Evolutionary conservation across 2,329 filamentous ascomycete species (phyloP).

Genomic region (Myriosclerotinia scirpicola): DNA sequence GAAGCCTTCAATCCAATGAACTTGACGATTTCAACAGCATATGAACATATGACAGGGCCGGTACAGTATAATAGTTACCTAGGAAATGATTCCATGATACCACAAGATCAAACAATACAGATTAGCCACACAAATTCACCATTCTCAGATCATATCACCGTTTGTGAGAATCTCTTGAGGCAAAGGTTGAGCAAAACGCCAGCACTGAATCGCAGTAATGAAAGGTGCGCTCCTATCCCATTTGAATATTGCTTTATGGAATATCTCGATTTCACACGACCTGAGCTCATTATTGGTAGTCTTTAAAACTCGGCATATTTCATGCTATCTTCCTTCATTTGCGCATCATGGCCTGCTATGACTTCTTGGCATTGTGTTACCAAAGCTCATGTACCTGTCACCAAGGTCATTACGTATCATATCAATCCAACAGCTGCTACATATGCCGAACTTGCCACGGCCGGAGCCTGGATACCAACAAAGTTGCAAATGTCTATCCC

Average conservation of each 20-base stretch:
- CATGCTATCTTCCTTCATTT: constrained; percentile 21
- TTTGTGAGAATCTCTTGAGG: constrained; percentile 16
- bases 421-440: constrained; percentile 17
- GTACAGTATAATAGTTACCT: constrained; percentile 15
- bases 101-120: constrained; percentile 2
- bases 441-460: constrained; percentile 8
- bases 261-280: not conserved
- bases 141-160: constrained; percentile 19
- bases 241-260: not conserved
- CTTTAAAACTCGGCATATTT: constrained; percentile 12
- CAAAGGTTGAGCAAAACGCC: not conserved
- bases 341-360: constrained; percentile 9
- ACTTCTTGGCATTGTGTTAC: constrained; percentile 19
- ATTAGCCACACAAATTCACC: constrained; percentile 7
- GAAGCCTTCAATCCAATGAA: not conserved
- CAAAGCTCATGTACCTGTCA: constrained; percentile 8
- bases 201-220: constrained; percentile 2
- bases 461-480: constrained; percentile 10
- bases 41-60: constrained; percentile 18
- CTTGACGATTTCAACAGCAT: constrained; percentile 2
- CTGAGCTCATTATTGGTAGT: constrained; percentile 12
- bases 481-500: constrained; percentile 14
- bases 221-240: constrained; percentile 18
- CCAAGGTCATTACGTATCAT: constrained; percentile 16
- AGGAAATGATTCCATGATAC: not conserved